Evolutionary conservation across 2,329 filamentous ascomycete species (phyloP), one percentile per base, ranked within the genome.

Genomic region (Gaeumannomyces tritici): DNA sequence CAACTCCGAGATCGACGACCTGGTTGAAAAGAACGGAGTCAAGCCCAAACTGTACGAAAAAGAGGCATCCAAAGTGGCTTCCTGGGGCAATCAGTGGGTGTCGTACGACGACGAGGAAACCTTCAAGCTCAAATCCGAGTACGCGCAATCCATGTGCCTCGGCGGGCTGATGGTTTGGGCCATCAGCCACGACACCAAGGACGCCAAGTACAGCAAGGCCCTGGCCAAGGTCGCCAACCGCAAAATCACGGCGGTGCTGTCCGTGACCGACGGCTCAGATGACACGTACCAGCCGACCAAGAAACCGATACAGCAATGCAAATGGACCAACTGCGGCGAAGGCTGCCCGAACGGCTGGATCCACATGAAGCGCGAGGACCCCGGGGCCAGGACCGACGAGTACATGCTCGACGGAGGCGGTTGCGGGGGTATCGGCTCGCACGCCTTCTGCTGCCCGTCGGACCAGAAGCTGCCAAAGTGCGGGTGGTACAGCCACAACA

Each of bases 51-150:
- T 57, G 24, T 62, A 74, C 63, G 62, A 67, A 55, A 64, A 64
- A 2, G 70, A 68, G 1, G 71, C 66, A 2, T 71, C 72, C 7
- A 72, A 72, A 60, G 64, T 62, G 6, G 62, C 69, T n/a, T 63
- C 62, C 2, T 75, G 65, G 65, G 66, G 67, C 59, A 64, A 71
- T 62, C 68, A 75, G 61, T 74, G 73, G 73, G 66, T 74, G 1
- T 67, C 68, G 1, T 74, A 67, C 59, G 72, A 74, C 64, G 70
- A 73, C 57, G 63, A 33, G 1, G 65, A 73, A 13, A 70, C 72
- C 31, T 64, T 70, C 63, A 51, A 69, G 60, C 28, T 67, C 35
- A 72, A 73, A 64, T 24, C 60, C 55, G 66, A 73, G 27, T 70
- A 65, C 58, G 69, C 68, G 12, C 68, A 68, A 7, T 24, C 26